Evolutionary conservation across 768 basidiomycete genomes (phyloP), one percentile per base, ranked within the genome.

Genomic region (Candolleomyces eurysporus): DNA sequence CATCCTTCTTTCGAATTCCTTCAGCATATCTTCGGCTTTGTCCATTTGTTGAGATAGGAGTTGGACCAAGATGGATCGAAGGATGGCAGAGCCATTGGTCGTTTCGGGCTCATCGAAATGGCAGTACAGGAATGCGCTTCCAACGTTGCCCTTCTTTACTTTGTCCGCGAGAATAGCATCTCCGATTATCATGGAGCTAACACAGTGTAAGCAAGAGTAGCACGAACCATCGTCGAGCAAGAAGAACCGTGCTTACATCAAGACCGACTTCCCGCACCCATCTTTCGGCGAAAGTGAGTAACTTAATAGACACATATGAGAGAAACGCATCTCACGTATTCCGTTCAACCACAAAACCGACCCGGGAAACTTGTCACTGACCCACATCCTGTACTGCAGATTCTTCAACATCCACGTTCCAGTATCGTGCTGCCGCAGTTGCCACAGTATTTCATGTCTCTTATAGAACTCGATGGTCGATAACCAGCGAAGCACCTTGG

Each of bases 301-400:
- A 26, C 43, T 45, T 2, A 45, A 4, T n/a, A 45, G n/a, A 45
- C 3, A 2, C n/a, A 45, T 13, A 45, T 13, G n/a, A n/a, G n/a
- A n/a, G 43, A 30, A 13, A 52, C 11, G 8, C 26, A 22, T 10
- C 21, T 52, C n/a, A 52, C 51, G 51, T 26, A 52, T 52, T 49
- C 51, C 51, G 51, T 52, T 52, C 30, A 52, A 52, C 51, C 51
- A 52, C 51, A 52, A 52, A 26, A 52, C 51, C 30, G 51, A 52
- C 11, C 51, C 51, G 7, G 51, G 51, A 16, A 32, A 52, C 22
- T 30, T n/a, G 21, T 52, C 51, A 52, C 51, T 52, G 10, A 22
- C 11, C 51, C 51, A 52, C 30, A n/a, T 32, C 26, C 32, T 32
- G 21, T 52, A 52, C 51, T 11, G 22, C 51, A 11, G 7, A 26